Conservation (phyloP, 192 early-diverging fungal species). For the Coemansia sp. region DNA sequence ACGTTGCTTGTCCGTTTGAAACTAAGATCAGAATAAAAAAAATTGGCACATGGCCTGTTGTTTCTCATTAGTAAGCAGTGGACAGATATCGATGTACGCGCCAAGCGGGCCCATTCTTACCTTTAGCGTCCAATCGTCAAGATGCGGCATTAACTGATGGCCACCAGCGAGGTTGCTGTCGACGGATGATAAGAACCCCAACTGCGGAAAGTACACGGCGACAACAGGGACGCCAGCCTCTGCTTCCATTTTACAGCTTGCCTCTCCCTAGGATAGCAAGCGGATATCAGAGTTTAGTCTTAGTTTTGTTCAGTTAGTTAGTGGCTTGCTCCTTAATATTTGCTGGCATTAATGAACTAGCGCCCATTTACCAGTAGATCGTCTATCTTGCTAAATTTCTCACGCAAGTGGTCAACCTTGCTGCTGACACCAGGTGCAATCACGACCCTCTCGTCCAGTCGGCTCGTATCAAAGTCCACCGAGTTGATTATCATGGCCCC, state of each 20-base stretch:
- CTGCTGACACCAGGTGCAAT: slow-evolving; percentile 23
- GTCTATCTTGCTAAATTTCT: slow-evolving; percentile 27
- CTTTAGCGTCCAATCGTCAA: slow-evolving; percentile 28
- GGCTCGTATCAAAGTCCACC: slow-evolving; percentile 42
- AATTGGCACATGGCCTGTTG: neutral
- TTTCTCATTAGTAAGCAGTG: neutral
- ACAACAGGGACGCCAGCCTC: slow-evolving; percentile 31
- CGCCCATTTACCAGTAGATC: slow-evolving; percentile 21
- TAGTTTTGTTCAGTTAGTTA: neutral
- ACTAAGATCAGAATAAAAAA: slow-evolving; percentile 14
- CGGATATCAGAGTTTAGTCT: neutral
- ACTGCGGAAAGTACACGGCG: slow-evolving; percentile 50
- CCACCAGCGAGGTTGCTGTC: slow-evolving; percentile 15
- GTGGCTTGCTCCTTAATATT: neutral
- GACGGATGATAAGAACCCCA: slow-evolving; percentile 51
- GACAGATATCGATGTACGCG: neutral
- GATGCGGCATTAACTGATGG: neutral
- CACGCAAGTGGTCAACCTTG: slow-evolving; percentile 38
- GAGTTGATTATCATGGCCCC: slow-evolving; percentile 33
- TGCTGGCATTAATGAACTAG: neutral
- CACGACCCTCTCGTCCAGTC: slow-evolving; percentile 24
- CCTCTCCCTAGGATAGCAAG: slow-evolving; percentile 18
- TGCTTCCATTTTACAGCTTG: slow-evolving; percentile 39
- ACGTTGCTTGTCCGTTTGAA: slow-evolving; percentile 49
- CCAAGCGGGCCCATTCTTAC: slow-evolving; percentile 1